Base-by-base conservation (phyloP, 2,329 filamentous ascomycete genomes). In the Chaetomiaceae sp. region DNA sequence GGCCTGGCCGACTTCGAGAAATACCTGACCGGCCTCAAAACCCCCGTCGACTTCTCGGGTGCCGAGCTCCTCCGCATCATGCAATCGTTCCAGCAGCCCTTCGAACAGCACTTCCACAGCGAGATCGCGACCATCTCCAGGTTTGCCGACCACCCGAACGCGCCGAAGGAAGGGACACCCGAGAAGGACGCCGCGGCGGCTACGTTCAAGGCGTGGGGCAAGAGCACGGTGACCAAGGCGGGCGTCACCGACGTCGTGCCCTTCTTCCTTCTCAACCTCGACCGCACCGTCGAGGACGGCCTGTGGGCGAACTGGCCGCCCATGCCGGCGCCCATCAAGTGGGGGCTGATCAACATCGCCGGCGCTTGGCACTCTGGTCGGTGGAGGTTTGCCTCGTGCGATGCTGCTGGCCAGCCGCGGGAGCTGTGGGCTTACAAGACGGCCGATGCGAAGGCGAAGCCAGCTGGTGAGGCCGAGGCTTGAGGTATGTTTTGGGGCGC, bases 341-440 rank as follows among this genome's bases (percentile, higher is more conserved):
- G 78, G 78, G 73, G 72, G 0, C 56, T 84, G 50, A 68, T 76
- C 29, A 82, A 81, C 55, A 61, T 83, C 35, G 77, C 68, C 2
- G 79, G 78, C 2, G 69, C 74, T 29, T 75, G 71, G 62, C 70
- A 82, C 54, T 71, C 70, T 29, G 67, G 70, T 3, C 76, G 74
- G 72, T 84, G 81, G 80, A 79, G 73, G 65, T 85, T 83, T 67
- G 70, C 78, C 26, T 83, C 79, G 56, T 84, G 80, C 56, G 73
- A 79, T 56, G 63, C 67, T 4, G 58, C 64, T 0, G 79, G 79
- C 2, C 63, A 65, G 57, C 77, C 75, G 35, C 73, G 72, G 60
- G 68, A 74, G 60, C 56, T 82, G 51, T 75, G 76, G 56, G 76
- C 76, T 4, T 56, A 76, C 50, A 60, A 62, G 32, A 51, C 44